Evolutionary conservation across 257 asterid species (phyloP).

Genomic region (Forsythia viridissima): DNA sequence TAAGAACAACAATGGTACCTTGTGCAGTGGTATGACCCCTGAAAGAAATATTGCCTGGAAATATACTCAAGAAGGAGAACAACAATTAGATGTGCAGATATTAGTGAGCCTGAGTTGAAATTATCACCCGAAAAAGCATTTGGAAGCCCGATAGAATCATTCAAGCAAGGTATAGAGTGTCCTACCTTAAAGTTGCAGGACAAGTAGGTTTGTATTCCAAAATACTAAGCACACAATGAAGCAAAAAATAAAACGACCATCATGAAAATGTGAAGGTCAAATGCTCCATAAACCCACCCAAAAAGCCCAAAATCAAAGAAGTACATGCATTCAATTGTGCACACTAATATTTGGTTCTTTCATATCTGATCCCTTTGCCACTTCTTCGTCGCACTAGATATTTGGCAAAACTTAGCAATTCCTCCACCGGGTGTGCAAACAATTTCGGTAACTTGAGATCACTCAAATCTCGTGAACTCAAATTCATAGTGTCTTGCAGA

Average conservation of each 20-base stretch:
- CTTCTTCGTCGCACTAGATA: neutral
- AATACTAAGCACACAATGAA: neutral
- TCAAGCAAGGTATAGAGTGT: neutral
- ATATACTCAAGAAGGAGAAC: slow-evolving; percentile 10
- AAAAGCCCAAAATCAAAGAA: neutral
- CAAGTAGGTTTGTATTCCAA: neutral
- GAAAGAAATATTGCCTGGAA: slow-evolving; percentile 66
- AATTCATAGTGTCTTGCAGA: neutral
- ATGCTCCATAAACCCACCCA: neutral
- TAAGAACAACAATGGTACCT: slow-evolving; percentile 37
- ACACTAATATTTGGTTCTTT: neutral
- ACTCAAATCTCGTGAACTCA: too few species aligned
- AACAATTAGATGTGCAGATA: slow-evolving; percentile 17
- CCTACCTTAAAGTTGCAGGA: neutral
- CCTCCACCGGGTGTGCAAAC: neutral
- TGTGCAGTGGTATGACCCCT: slow-evolving; percentile 45
- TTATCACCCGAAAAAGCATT: neutral
- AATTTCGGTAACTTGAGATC: neutral
- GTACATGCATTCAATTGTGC: neutral
- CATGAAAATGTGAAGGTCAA: neutral
- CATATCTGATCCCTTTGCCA: neutral
- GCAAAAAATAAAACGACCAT: neutral
- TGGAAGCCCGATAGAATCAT: neutral
- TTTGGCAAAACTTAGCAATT: neutral
- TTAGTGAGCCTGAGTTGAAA: slow-evolving; percentile 7